Base-by-base conservation (phyloP, 208 protist genomes). In the Crithidia expoeki region DNA sequence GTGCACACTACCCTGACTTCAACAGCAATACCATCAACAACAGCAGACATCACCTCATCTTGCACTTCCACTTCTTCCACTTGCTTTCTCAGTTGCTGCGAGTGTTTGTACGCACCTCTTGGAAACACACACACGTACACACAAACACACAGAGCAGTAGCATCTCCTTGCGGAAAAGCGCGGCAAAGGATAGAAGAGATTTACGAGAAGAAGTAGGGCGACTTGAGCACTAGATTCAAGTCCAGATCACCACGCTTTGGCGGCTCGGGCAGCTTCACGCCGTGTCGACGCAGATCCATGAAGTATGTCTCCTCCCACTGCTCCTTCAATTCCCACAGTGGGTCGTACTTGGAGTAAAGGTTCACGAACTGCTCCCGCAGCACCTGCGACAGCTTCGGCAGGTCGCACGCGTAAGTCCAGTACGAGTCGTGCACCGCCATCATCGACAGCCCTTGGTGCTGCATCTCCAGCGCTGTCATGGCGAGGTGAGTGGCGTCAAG, bases 401-500 rank as follows among this genome's bases (percentile, higher is more conserved):
- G 79, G 51, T 97, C 84, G 27, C 84, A 88, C 9, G 98, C 96
- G 80, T 99, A 98, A 7, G 98, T 99, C 98, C 98, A 99, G 86
- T 96, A 99, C 17, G 87, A 97, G 84, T 99, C 98, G 72, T 99
- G 98, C 58, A 99, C 98, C 10, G 97, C 98, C 88, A 98, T 99
- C 71, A 96, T 95, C 28, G 80, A 93, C 12, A 97, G 78, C 1
- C 88, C 95, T 5, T 79, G 75, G 2, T 94, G 66, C 40, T 97
- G 77, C 87, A 98, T 99, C 60, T 92, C 81, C 5, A 96, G 73
- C 32, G 98, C 98, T 19, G 98, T 99, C 88, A 99, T 95, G 21
- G 98, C 89, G 65, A 99, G 95, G 79, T 99, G 98, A 7, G 98
- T 98, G 7, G 97, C 95, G 84, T 99, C 98, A 6, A 99, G 85